Percentiles rank a stretch among this genome's conserved stretches.
Evolutionary conservation across 2,329 filamentous ascomycete species (phyloP).

Genomic region (Ceratocystis papillata): DNA sequence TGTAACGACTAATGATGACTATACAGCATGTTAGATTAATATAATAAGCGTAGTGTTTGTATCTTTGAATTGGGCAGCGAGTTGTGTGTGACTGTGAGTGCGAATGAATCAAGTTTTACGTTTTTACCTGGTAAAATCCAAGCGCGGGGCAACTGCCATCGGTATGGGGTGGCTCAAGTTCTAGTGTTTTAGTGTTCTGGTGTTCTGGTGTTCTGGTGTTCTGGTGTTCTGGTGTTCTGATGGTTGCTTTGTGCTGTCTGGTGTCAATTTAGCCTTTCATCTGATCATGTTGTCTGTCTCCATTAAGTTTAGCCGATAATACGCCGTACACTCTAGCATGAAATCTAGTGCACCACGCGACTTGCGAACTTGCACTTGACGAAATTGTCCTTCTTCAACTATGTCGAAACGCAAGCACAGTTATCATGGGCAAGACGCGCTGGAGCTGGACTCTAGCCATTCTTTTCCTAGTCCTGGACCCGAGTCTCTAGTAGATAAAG

Average conservation of each 20-base stretch:
- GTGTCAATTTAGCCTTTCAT: too few species aligned
- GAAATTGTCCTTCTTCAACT: background rate
- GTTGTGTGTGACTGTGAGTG: too few species aligned
- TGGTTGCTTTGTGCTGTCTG: too few species aligned
- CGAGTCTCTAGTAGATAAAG: background rate
- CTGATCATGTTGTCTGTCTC: too few species aligned
- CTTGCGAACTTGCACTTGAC: background rate
- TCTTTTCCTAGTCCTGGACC: background rate
- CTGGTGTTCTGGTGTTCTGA: too few species aligned
- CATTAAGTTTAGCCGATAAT: background rate
- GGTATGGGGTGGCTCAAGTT: too few species aligned
- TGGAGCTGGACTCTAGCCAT: background rate
- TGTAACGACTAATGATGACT: constrained; percentile 14
- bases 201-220: too few species aligned
- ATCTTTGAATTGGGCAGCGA: background rate
- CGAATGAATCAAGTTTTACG: too few species aligned
- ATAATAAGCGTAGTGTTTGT: constrained; percentile 9
- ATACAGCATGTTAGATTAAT: constrained; percentile 8
- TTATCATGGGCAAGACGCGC: background rate
- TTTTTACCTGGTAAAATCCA: too few species aligned
- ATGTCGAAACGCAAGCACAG: constrained; percentile 17
- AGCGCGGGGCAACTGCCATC: too few species aligned
- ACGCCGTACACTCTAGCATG: background rate
- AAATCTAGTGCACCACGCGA: too few species aligned
- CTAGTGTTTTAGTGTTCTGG: too few species aligned